Evolutionary conservation across 2,329 filamentous ascomycete genomes (phyloP), one percentile per base, ranked within the genome.

Genomic region (Hypoxylon sp.): DNA sequence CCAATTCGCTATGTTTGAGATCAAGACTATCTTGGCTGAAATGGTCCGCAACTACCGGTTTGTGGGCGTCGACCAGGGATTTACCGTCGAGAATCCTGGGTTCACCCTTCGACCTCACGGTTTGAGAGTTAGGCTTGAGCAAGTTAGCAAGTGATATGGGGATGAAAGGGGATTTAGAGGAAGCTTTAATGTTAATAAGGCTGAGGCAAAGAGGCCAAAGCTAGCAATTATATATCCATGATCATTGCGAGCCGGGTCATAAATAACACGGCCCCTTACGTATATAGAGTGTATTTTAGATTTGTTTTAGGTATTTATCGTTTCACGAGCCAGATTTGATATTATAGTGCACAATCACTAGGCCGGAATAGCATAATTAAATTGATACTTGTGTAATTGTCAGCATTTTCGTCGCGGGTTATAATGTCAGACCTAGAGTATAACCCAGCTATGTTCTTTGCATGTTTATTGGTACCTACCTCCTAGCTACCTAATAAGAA

Each of bases 11-110:
- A 39, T 74, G 50, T 46, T 72, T 3, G 73, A 78, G 62, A 70
- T 77, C 61, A 77, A 78, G 70, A 64, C 63, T 9, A 66, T 77
- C 29, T 55, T 77, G 9, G 35, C 72, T 5, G 70, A 74, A 48
- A 64, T 75, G 26, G 62, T 76, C 5, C 60, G 65, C 5, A 53
- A 67, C 14, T 70, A 55, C 44, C 67, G 58, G 1, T 54, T 68
- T 50, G 6, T 70, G 9, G 33, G 48, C 11, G 57, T 65, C 5
- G 62, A 60, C 14, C 37, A 55, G 33, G 35, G 19, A 8, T 68
- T 58, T 35, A 48, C 52, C 5, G 57, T 68, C 24, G 66, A 65
- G 42, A 68, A 65, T 31, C 66, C 66, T 3, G 39, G 47, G 4
- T 58, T 64, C 13, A 64, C 54, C 3, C 47, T 58, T 22, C 55